Base-by-base conservation (phyloP, 768 basidiomycete genomes). In the Scleroderma bovista region DNA sequence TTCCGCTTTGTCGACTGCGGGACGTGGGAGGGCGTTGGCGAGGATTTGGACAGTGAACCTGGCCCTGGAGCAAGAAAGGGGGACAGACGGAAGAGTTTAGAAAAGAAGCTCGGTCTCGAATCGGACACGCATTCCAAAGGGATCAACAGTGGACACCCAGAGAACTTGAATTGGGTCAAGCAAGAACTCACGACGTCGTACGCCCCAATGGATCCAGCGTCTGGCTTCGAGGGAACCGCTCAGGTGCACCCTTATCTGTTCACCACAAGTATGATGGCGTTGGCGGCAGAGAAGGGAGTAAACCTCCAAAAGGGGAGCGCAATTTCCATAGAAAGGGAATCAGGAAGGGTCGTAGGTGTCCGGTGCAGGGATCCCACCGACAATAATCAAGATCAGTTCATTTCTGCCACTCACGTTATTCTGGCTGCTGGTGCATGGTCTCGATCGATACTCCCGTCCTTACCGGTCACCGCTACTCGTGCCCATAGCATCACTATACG, bases 391-490 rank as follows among this genome's bases (percentile, higher is more conserved):
- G 56, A 53, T 6, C 63, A 62, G 50, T 66, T 65, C n/a, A 59
- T 86, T 16, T 64, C 73, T 0, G 84, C 86, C 15, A 84, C 85
- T 10, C 75, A 84, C 48, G 79, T 93, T 53, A 71, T 95, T 36
- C 65, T 96, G 44, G 77, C 83, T 36, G 88, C 88, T n/a, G 93
- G 93, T 22, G 86, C 89, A 15, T 96, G 93, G 92, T 88, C 89
- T 0, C 74, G 88, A 8, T 60, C 60, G 9, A 62, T 94, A 50
- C 46, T 86, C 29, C 71, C 77, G 9, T 53, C 67, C 17, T 72
- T 88, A 24, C 82, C 84, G 15, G 75, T 88, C 56, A 59, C 70
- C n/a, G 76, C 75, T 38, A 81, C 76, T 6, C 82, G 87, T 47
- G 86, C 84, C 0, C 87, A 89, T 64, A 87, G 85, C 58, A 76